Evolutionary conservation across 768 basidiomycete genomes (phyloP).

Genomic region (Leucocoprinus leucothites): DNA sequence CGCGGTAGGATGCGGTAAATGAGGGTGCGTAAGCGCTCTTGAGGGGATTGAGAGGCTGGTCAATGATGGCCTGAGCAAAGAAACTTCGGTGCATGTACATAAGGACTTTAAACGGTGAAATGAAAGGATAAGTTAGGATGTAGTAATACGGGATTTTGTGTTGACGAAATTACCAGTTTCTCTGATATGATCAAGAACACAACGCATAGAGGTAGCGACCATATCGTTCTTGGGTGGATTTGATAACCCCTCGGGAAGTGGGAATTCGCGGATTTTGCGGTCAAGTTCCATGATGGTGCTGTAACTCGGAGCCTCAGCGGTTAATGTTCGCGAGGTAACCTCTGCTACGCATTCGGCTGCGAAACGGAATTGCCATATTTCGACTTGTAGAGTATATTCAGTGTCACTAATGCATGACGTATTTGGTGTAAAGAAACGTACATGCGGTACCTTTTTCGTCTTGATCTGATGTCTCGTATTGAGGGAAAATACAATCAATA

Average conservation of each 20-base stretch:
- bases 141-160: background rate
- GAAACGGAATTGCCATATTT: conserved; percentile 62
- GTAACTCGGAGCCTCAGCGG: conserved; percentile 62
- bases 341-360: conserved; percentile 64
- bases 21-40: conserved; percentile 63
- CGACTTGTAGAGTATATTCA: no score
- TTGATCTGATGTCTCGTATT: conserved; percentile 22
- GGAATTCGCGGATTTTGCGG: conserved; percentile 64
- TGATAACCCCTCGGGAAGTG: conserved; percentile 45
- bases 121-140: background rate
- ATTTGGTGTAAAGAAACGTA: conserved; percentile 17
- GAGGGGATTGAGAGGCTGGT: conserved; percentile 63
- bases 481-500: conserved; percentile 64
- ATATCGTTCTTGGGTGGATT: conserved; percentile 30
- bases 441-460: conserved; percentile 28
- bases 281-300: conserved; percentile 66
- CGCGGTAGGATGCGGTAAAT: conserved; percentile 60
- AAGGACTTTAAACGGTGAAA: conserved; percentile 36
- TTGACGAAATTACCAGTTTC: conserved; percentile 37
- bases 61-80: conserved; percentile 70
- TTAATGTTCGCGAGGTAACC: conserved; percentile 57
- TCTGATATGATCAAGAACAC: conserved; percentile 45
- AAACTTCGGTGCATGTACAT: conserved; percentile 66
- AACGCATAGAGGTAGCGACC: conserved; percentile 38
- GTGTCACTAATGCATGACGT: no score